phyloP scores from a whole-genome alignment of 208 protist genomes.

The Polymyxa betae region DNA sequence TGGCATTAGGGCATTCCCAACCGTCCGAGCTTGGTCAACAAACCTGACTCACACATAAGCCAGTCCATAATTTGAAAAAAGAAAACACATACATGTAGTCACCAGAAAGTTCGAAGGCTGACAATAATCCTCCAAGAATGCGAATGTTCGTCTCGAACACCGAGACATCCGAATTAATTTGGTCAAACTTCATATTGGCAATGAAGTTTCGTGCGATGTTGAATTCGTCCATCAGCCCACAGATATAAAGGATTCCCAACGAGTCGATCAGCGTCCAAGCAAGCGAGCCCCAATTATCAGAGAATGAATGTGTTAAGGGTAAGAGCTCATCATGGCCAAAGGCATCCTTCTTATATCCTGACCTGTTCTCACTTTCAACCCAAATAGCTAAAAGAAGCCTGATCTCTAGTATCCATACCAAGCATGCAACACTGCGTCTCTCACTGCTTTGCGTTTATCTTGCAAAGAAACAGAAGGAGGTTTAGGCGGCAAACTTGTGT shows the following conservation, averaged over 20 bases:
- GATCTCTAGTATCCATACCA: too few relatives aligned
- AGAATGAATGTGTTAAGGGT: neutral
- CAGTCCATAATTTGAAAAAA: neutral
- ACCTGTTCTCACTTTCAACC: too few relatives aligned
- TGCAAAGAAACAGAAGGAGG: too few relatives aligned
- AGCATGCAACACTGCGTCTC: neutral
- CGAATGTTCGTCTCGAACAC: slow-evolving; percentile 80
- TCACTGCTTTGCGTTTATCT: neutral
- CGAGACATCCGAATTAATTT: slow-evolving; percentile 60
- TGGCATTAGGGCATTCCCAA: slow-evolving; percentile 58
- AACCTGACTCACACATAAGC: neutral
- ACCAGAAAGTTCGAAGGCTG: slow-evolving; percentile 73
- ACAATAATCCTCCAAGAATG: slow-evolving; percentile 77
- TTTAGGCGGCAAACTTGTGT: too few relatives aligned
- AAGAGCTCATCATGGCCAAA: slow-evolving; percentile 2
- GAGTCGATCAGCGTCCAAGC: neutral
- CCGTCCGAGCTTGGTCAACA: neutral
- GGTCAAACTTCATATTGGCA: neutral
- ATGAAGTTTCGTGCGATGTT: neutral
- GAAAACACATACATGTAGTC: slow-evolving; percentile 68
- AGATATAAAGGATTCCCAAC: neutral
- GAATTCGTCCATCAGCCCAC: neutral
- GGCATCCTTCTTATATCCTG: neutral
- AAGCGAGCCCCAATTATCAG: neutral
- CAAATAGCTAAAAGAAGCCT: too few relatives aligned